Percentiles rank a stretch among this genome's conserved stretches.
Conservation (phyloP, 163 green algal species). For the Picocystis sp. region DNA sequence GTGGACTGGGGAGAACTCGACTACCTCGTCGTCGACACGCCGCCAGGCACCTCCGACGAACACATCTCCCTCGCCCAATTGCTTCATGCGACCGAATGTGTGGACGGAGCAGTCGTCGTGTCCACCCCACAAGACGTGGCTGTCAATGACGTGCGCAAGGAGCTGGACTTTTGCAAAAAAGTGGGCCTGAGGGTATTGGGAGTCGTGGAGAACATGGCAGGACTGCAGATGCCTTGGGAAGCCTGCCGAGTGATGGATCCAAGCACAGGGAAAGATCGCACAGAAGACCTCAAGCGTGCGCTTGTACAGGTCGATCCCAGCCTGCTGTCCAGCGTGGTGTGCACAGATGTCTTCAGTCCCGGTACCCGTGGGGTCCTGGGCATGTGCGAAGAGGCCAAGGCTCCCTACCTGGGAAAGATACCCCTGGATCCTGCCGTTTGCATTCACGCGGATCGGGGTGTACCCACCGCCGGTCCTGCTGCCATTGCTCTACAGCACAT, state of each 20-base stretch:
- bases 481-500: too few relatives aligned
- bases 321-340: conserved; percentile 10
- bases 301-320: conserved; percentile 14
- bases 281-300: conserved; percentile 26
- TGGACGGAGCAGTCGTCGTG: conserved; percentile 56
- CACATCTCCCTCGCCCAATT: conserved; percentile 91
- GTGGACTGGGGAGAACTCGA: conserved; percentile 84
- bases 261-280: conserved; percentile 38
- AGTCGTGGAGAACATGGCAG: conserved; percentile 96
- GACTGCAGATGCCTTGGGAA: conserved; percentile 33
- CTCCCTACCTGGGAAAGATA: conserved; percentile 41
- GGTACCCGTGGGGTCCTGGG: conserved; percentile 33
- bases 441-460: conserved; percentile 2
- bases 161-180: conserved; percentile 93
- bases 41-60: conserved; percentile 86
- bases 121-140: conserved; percentile 82
- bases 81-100: conserved; percentile 17
- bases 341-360: conserved; percentile 50
- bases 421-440: conserved; percentile 54
- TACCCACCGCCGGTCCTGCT: too few relatives aligned
- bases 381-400: conserved; percentile 52
- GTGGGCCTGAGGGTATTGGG: conserved; percentile 69
- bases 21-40: conserved; percentile 88
- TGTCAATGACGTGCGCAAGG: conserved; percentile 92
- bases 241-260: background rate